These are phyloP conservation scores for Coemansia sp. DNA, from an alignment of 192 early-diverging fungal species.

Conservation along the genomic window DNA sequence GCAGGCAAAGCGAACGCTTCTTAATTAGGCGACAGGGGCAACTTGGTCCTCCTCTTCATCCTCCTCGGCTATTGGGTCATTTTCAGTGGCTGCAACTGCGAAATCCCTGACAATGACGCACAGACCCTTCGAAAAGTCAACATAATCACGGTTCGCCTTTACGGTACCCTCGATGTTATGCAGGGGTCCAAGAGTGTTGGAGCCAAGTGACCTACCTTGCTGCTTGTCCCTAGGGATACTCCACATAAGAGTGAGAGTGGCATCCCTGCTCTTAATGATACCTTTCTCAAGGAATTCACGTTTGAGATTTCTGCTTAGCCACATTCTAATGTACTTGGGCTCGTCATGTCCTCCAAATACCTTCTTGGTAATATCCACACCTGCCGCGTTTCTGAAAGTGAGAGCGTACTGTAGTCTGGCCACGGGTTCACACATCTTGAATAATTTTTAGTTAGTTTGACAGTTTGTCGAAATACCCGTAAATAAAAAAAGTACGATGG, in stretches of 20 bases:
- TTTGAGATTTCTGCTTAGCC: slow-evolving; percentile 5
- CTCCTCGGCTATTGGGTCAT: not conserved
- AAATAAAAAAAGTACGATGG: not conserved
- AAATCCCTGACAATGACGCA: not conserved
- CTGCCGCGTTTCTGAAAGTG: not conserved
- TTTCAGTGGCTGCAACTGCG: not conserved
- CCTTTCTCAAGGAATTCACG: not conserved
- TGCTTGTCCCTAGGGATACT: not conserved
- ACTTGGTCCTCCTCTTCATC: not conserved
- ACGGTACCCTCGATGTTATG: slow-evolving; percentile 4
- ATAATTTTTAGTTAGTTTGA: not conserved
- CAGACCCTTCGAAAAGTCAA: not conserved
- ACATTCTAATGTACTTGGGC: not conserved
- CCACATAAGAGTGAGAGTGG: slow-evolving; percentile 5
- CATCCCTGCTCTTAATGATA: slow-evolving; percentile 6
- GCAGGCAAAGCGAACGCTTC: not conserved
- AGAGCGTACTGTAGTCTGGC: not conserved
- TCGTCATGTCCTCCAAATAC: not conserved
- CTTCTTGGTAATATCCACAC: not conserved
- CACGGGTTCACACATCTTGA: not conserved
- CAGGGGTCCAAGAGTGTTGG: not conserved
- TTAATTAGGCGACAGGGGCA: not conserved
- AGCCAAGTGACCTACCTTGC: not conserved
- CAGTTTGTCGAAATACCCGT: not conserved
- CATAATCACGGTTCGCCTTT: not conserved